phyloP scores from a whole-genome alignment of 208 protist species.

The Acanthamoeba healyi region DNA sequence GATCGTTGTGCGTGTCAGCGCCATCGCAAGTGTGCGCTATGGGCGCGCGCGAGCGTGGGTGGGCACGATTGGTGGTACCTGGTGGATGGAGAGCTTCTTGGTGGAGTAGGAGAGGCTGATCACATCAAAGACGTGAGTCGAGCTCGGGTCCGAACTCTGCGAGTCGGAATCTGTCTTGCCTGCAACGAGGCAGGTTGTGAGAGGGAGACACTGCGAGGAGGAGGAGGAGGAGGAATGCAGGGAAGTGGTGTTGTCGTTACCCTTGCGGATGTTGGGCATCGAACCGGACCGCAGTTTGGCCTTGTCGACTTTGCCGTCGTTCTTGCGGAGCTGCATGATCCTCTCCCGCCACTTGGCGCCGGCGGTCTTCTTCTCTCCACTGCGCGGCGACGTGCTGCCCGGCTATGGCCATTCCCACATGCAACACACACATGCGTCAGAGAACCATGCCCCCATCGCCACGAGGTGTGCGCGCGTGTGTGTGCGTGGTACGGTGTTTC shows the following conservation, averaged over 20 bases:
- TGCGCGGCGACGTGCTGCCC: background rate
- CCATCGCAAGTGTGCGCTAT: too few relatives aligned
- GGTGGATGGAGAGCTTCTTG: constrained; percentile 44
- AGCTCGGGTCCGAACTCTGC: background rate
- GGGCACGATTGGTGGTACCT: background rate
- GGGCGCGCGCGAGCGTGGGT: too few relatives aligned
- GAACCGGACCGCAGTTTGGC: constrained; percentile 5
- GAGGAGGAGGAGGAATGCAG: too few relatives aligned
- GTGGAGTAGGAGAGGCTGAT: constrained; percentile 39
- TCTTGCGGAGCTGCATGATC: constrained; percentile 33
- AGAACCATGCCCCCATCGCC: too few relatives aligned
- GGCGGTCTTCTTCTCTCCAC: constrained; percentile 18
- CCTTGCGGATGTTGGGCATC: constrained; percentile 45
- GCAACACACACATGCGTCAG: background rate
- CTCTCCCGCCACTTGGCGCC: constrained; percentile 22
- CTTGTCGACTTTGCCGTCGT: constrained; percentile 32
- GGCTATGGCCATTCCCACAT: background rate
- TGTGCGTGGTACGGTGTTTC: background rate
- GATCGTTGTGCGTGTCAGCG: background rate
- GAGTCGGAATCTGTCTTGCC: background rate
- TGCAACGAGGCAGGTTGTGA: background rate
- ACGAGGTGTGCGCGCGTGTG: too few relatives aligned
- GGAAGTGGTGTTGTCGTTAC: too few relatives aligned
- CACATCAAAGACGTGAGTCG: background rate
- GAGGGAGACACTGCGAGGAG: background rate